A percentile compares a stretch with the other conserved stretches of the same genome.
Evolutionary conservation across 345 rosid species (phyloP).

Genomic region (Lumnitzera littorea): DNA sequence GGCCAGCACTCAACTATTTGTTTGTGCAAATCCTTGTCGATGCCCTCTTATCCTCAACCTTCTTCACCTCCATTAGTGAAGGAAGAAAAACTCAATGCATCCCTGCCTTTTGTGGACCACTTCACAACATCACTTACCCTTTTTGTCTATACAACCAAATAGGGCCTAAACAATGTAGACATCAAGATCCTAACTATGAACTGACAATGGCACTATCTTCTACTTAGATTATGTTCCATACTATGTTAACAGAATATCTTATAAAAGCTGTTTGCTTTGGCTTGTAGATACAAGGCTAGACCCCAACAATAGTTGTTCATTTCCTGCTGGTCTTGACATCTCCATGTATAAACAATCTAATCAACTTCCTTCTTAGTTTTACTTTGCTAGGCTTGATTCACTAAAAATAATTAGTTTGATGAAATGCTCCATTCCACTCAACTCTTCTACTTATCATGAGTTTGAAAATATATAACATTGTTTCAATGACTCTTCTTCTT

Average conservation of each 20-base stretch:
- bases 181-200: slow-evolving; percentile 4
- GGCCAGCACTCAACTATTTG: too few species aligned
- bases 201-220: slow-evolving; percentile 15
- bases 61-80: too few species aligned
- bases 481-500: not conserved
- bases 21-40: too few species aligned
- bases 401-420: not conserved
- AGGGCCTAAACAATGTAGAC: slow-evolving; percentile 6
- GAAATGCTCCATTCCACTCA: not conserved
- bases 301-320: slow-evolving; percentile 7
- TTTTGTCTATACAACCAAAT: slow-evolving; percentile 10
- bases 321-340: not conserved
- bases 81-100: too few species aligned
- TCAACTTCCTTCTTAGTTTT: not conserved
- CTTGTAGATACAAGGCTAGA: slow-evolving; percentile 8
- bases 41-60: too few species aligned
- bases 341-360: not conserved
- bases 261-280: slow-evolving; percentile 10
- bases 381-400: not conserved
- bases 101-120: slow-evolving; percentile 17
- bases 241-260: slow-evolving; percentile 9
- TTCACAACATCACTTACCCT: slow-evolving; percentile 18
- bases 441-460: not conserved
- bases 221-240: not conserved
- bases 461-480: too few species aligned